phyloP scores from a whole-genome alignment of 2,329 filamentous ascomycete genomes.

The Daldinia eschscholtzii region DNA sequence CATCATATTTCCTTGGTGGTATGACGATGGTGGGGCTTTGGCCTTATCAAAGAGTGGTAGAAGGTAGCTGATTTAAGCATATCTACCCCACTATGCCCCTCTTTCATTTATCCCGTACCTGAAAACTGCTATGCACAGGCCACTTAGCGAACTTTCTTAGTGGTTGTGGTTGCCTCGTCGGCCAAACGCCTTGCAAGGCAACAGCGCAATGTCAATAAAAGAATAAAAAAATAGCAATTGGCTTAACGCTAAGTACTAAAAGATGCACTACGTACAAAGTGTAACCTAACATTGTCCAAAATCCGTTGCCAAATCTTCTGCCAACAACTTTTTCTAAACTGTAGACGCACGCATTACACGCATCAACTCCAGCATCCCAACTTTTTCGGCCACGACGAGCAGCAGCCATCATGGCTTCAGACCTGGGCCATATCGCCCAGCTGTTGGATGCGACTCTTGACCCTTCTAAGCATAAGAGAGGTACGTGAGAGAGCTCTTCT shows the following conservation, averaged over 20 bases:
- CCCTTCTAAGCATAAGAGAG: constrained; percentile 88
- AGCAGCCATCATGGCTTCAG: constrained; percentile 64
- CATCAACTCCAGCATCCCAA: background rate
- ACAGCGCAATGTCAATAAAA: constrained; percentile 41
- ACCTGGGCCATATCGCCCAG: constrained; percentile 76
- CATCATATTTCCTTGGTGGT: background rate
- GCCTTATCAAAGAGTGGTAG: constrained; percentile 12
- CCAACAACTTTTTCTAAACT: constrained; percentile 9
- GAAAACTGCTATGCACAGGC: constrained; percentile 20
- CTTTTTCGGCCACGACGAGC: constrained; percentile 23
- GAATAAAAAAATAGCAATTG: constrained; percentile 26
- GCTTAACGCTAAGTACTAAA: constrained; percentile 15
- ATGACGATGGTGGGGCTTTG: constrained; percentile 6
- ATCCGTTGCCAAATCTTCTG: constrained; percentile 3
- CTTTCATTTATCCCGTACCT: constrained; percentile 11
- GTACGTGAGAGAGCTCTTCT: constrained; percentile 62
- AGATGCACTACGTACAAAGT: constrained; percentile 12
- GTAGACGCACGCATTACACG: constrained; percentile 4
- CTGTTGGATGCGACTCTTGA: constrained; percentile 93
- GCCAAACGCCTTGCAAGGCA: constrained; percentile 20
- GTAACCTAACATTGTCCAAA: constrained; percentile 20
- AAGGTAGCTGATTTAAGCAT: constrained; percentile 26
- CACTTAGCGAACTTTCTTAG: constrained; percentile 15
- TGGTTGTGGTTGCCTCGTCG: constrained; percentile 38
- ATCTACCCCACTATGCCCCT: constrained; percentile 31